Percentiles rank a stretch among this genome's conserved stretches.
These are phyloP conservation scores for Neurospora sublineolata DNA, from an alignment of 495 filamentous ascomycete genomes.

Conservation along the genomic window DNA sequence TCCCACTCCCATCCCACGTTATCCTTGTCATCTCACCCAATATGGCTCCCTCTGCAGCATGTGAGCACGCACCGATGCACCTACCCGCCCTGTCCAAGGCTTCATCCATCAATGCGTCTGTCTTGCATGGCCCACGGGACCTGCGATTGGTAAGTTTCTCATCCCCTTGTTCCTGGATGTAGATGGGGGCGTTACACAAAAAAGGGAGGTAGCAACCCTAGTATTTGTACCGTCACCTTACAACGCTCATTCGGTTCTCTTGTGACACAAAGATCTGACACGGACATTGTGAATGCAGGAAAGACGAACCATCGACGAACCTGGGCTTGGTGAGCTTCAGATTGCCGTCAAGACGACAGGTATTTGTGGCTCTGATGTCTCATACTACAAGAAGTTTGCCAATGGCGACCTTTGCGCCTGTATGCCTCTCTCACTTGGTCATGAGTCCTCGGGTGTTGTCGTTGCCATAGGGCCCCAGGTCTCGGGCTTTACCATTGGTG, in stretches of 20 bases:
- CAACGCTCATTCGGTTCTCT: background rate
- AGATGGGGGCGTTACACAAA: conserved; percentile 19
- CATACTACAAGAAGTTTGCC: conserved; percentile 76
- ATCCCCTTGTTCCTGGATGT: conserved; percentile 5
- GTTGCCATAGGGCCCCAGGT: conserved; percentile 50
- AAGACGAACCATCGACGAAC: conserved; percentile 34
- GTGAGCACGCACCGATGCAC: conserved; percentile 32
- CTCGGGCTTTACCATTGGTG: conserved; percentile 46
- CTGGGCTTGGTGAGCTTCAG: conserved; percentile 51
- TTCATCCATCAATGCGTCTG: conserved; percentile 37
- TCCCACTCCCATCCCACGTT: conserved; percentile 24
- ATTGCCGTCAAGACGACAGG: conserved; percentile 63
- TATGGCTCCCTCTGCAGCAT: conserved; percentile 37
- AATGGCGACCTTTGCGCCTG: conserved; percentile 72
- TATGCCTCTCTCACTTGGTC: conserved; percentile 62
- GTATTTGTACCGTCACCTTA: background rate
- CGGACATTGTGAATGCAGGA: conserved; percentile 23
- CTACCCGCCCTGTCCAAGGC: conserved; percentile 29
- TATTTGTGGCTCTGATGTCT: conserved; percentile 74
- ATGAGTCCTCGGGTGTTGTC: conserved; percentile 66
- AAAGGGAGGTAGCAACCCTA: conserved; percentile 1
- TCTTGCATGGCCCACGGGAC: conserved; percentile 40
- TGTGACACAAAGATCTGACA: conserved; percentile 7
- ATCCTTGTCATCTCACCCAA: conserved; percentile 19
- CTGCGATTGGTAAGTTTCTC: conserved; percentile 35